Conservation (phyloP, 108 stramenopile genomes). For the Nitzschia inconspicua region DNA sequence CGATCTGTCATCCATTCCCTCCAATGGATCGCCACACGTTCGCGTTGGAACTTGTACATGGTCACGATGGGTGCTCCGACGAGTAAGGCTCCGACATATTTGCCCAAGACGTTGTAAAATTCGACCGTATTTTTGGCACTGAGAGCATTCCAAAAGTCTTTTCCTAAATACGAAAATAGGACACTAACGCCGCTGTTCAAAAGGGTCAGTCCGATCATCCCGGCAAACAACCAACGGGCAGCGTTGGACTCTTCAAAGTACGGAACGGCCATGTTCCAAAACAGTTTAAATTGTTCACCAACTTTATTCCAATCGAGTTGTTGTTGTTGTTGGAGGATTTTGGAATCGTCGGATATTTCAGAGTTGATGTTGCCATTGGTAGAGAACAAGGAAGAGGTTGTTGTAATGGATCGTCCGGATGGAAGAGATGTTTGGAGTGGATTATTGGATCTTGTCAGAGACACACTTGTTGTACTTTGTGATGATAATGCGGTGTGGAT, state of each 20-base stretch:
- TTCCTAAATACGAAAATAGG: constrained; percentile 85
- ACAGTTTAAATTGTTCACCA: constrained; percentile 34
- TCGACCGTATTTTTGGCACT: constrained; percentile 69
- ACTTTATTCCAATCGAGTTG: constrained; percentile 38
- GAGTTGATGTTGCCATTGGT: no score
- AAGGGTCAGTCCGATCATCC: constrained; percentile 77
- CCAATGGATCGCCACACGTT: constrained; percentile 72
- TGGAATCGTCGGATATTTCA: no score
- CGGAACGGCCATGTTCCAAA: constrained; percentile 83
- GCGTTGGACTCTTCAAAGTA: constrained; percentile 80
- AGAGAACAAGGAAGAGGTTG: no score
- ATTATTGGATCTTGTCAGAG: no score
- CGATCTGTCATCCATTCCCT: constrained; percentile 93
- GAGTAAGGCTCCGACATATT: constrained; percentile 67
- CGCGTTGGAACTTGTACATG: constrained; percentile 75
- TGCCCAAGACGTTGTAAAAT: constrained; percentile 70
- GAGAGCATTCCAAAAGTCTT: constrained; percentile 93
- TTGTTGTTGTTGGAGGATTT: constrained; percentile 2
- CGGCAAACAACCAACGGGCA: constrained; percentile 73
- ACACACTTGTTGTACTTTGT: no score
- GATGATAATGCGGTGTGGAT: no score
- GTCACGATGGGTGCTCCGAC: constrained; percentile 88
- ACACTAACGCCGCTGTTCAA: constrained; percentile 84
- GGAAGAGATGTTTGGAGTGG: no score
- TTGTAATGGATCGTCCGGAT: no score